Evolutionary conservation across 1,284 basidiomycete species (phyloP).

Genomic region (Laetiporus sulphureus): DNA sequence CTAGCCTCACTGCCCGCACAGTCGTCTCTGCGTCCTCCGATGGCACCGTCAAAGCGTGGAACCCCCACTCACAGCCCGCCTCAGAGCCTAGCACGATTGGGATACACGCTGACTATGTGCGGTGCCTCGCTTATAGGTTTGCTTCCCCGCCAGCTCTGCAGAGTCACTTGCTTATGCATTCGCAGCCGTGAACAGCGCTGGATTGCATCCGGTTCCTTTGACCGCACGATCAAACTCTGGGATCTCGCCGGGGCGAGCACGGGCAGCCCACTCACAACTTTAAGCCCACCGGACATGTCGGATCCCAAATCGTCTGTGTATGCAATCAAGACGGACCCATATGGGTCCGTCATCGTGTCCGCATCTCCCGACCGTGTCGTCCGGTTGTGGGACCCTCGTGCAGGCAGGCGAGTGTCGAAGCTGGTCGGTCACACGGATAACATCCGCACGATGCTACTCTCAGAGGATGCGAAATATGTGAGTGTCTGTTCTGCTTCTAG

Average conservation of each 20-base stretch:
- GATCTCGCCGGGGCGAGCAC: conserved; percentile 53
- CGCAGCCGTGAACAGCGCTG: conserved; percentile 70
- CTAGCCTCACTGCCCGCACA: conserved; percentile 19
- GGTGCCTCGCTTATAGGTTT: conserved; percentile 75
- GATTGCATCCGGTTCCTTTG: conserved; percentile 93
- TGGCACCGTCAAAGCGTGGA: conserved; percentile 93
- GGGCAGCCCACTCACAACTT: conserved; percentile 43
- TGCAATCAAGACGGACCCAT: conserved; percentile 72
- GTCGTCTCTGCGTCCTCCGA: conserved; percentile 95
- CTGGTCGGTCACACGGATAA: conserved; percentile 97
- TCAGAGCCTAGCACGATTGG: conserved; percentile 70
- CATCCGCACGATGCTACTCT: conserved; percentile 83
- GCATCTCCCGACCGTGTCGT: conserved; percentile 91
- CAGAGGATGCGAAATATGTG: conserved; percentile 86
- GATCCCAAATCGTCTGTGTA: conserved; percentile 76
- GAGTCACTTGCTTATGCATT: conserved; percentile 13
- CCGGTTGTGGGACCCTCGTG: conserved; percentile 89
- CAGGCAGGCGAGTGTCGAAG: conserved; percentile 64
- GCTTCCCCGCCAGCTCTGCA: conserved; percentile 12
- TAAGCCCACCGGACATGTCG: conserved; percentile 53
- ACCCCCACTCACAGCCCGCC: conserved; percentile 60
- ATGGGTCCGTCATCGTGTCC: conserved; percentile 77
- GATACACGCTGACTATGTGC: conserved; percentile 89
- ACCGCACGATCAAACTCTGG: conserved; percentile 92
- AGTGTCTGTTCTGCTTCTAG: conserved; percentile 20